These are phyloP conservation scores for Colletotrichum godetiae DNA, from an alignment of 2,329 filamentous ascomycete species.

Conservation along the genomic window DNA sequence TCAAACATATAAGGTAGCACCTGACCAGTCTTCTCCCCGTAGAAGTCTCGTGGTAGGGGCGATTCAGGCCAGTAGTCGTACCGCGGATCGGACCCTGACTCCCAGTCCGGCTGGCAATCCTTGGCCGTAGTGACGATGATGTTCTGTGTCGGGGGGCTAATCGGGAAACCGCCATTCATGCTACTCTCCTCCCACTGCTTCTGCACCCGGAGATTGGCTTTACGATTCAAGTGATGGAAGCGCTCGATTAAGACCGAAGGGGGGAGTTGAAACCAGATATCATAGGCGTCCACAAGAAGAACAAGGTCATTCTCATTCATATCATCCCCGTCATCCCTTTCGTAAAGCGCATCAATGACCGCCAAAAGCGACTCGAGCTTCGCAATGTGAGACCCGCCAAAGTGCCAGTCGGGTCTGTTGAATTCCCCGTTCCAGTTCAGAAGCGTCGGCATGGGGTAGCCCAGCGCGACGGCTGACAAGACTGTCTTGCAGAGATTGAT, in stretches of 20 bases:
- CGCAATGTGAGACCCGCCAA: constrained; percentile 51
- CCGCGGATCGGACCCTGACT: constrained; percentile 48
- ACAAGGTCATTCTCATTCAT: constrained; percentile 46
- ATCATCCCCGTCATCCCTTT: constrained; percentile 23
- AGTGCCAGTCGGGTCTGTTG: constrained; percentile 50
- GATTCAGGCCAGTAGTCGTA: constrained; percentile 51
- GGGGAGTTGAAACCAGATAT: constrained; percentile 53
- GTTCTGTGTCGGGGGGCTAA: constrained; percentile 44
- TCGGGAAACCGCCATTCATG: constrained; percentile 40
- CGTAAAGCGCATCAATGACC: constrained; percentile 44
- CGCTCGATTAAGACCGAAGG: constrained; percentile 50
- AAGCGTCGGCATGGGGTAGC: constrained; percentile 50
- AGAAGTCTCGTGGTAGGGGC: constrained; percentile 47
- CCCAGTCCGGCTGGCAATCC: constrained; percentile 46
- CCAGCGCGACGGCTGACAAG: constrained; percentile 51
- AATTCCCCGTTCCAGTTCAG: constrained; percentile 53
- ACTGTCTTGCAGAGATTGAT: constrained; percentile 52
- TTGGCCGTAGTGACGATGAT: constrained; percentile 49
- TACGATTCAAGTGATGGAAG: constrained; percentile 48
- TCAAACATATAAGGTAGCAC: constrained; percentile 42
- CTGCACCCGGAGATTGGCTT: constrained; percentile 45
- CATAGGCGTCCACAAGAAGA: constrained; percentile 51
- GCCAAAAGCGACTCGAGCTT: constrained; percentile 49
- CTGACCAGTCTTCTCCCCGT: constrained; percentile 46
- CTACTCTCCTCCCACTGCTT: constrained; percentile 39